phyloP scores from a whole-genome alignment of 257 asterid genomes.

The Jasminum sambac region DNA sequence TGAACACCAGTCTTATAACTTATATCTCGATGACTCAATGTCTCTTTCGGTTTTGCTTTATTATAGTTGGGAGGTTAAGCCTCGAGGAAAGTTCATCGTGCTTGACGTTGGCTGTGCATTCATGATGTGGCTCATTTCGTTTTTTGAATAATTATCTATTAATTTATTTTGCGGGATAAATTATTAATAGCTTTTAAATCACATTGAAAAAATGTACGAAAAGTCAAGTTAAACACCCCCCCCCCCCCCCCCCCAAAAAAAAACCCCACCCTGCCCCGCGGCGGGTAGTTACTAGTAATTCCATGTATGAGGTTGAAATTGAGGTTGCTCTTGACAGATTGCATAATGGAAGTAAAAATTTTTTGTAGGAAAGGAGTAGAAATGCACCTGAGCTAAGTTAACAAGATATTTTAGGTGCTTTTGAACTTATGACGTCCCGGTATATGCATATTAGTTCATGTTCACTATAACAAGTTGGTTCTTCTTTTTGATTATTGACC shows the following conservation, averaged over 20 bases:
- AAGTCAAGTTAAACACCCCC: neutral
- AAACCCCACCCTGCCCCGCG: too few relatives aligned
- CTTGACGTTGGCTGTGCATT: conserved; percentile 5
- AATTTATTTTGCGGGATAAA: neutral
- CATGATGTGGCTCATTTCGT: conserved; percentile 11
- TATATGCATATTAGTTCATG: conserved; percentile 8
- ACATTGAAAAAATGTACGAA: conserved; percentile 9
- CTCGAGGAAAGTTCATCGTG: neutral
- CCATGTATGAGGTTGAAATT: too few relatives aligned
- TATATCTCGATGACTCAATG: conserved; percentile 21
- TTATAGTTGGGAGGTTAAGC: conserved; percentile 1
- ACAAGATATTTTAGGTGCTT: conserved; percentile 10
- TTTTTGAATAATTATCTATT: conserved; percentile 1
- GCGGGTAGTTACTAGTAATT: too few relatives aligned
- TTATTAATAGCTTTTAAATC: conserved; percentile 3
- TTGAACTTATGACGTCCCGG: conserved; percentile 13
- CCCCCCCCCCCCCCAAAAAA: too few relatives aligned
- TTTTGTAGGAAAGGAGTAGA: too few relatives aligned
- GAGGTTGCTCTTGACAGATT: too few relatives aligned
- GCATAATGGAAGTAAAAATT: too few relatives aligned
- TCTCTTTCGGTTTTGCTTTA: conserved; percentile 18
- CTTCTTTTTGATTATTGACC: conserved; percentile 4
- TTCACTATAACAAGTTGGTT: neutral
- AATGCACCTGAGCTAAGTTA: neutral
- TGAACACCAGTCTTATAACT: conserved; percentile 25